phyloP scores from a whole-genome alignment of 108 stramenopile genomes.

The Pseudonitzschia multiseries region DNA sequence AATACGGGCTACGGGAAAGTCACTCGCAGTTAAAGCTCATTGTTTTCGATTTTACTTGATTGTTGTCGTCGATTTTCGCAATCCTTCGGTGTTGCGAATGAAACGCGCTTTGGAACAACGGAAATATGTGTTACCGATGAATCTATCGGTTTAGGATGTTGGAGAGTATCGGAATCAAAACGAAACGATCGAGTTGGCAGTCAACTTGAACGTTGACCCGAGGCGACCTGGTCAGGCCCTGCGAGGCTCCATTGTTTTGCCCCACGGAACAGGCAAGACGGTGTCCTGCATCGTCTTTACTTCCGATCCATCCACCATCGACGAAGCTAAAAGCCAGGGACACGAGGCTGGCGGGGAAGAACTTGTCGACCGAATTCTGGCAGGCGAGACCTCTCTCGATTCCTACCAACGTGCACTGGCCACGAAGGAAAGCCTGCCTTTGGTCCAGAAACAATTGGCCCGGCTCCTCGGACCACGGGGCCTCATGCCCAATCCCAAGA shows the following conservation, averaged over 20 bases:
- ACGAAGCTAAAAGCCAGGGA: slow-evolving; percentile 71
- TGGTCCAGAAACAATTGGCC: slow-evolving; percentile 71
- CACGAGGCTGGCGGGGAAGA: slow-evolving; percentile 86
- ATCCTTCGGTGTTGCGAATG: too few species aligned
- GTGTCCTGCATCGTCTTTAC: slow-evolving; percentile 92
- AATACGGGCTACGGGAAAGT: too few species aligned
- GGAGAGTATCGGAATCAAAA: slow-evolving; percentile 62
- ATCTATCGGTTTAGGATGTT: slow-evolving; percentile 7
- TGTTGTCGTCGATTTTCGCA: too few species aligned
- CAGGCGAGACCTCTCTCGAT: slow-evolving; percentile 61
- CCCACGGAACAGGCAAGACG: slow-evolving; percentile 90
- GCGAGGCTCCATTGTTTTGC: slow-evolving; percentile 82
- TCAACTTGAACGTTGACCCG: slow-evolving; percentile 92
- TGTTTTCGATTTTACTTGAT: too few species aligned
- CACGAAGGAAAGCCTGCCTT: slow-evolving; percentile 83
- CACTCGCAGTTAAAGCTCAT: too few species aligned
- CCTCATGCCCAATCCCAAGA: slow-evolving; percentile 95
- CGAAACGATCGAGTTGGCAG: slow-evolving; percentile 86
- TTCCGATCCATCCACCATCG: slow-evolving; percentile 52
- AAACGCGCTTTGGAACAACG: too few species aligned
- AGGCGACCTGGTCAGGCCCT: slow-evolving; percentile 92
- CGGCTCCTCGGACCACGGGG: slow-evolving; percentile 93
- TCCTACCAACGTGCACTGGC: slow-evolving; percentile 80
- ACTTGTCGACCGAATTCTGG: slow-evolving; percentile 73
- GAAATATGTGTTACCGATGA: too few species aligned